These are phyloP conservation scores for Populus euphratica DNA, from an alignment of 345 rosid species.

Conservation along the genomic window DNA sequence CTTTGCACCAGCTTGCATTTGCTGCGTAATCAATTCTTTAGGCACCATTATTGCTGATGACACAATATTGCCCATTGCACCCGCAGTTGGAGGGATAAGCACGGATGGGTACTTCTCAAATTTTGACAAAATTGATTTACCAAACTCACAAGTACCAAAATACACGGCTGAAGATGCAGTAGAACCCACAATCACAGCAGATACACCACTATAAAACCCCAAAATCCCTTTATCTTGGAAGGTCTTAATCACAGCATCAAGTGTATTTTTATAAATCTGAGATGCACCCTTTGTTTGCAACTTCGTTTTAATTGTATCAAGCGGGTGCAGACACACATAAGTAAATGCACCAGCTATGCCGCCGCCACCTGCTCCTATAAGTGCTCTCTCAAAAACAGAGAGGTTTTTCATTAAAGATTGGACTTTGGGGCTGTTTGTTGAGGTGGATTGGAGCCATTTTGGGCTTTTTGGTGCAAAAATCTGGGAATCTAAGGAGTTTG, in stretches of 20 bases:
- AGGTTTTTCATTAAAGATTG: slow-evolving; percentile 58
- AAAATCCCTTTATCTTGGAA: slow-evolving; percentile 70
- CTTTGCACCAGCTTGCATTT: slow-evolving; percentile 87
- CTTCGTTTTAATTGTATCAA: slow-evolving; percentile 89
- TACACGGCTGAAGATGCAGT: slow-evolving; percentile 85
- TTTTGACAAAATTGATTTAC: slow-evolving; percentile 74
- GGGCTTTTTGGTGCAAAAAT: slow-evolving; percentile 16
- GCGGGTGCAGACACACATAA: slow-evolving; percentile 75
- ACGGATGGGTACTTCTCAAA: slow-evolving; percentile 56
- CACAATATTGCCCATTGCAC: slow-evolving; percentile 91
- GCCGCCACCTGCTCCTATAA: slow-evolving; percentile 78
- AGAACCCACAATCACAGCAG: slow-evolving; percentile 90
- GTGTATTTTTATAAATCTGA: slow-evolving; percentile 50
- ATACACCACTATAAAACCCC: slow-evolving; percentile 86
- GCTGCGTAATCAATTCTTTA: slow-evolving; percentile 80
- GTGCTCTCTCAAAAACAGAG: slow-evolving; percentile 73
- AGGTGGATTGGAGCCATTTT: slow-evolving; percentile 49
- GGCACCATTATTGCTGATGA: slow-evolving; percentile 96
- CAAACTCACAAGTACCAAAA: slow-evolving; percentile 93
- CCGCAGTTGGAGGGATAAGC: slow-evolving; percentile 88
- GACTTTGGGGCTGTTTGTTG: slow-evolving; percentile 42
- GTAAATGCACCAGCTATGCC: slow-evolving; percentile 94
- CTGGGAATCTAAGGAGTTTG: slow-evolving; percentile 29
- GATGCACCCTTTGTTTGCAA: slow-evolving; percentile 87
- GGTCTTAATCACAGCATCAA: slow-evolving; percentile 71